Percentiles rank a stretch among this genome's conserved stretches.
Evolutionary conservation across 2,329 filamentous ascomycete species (phyloP).

Genomic region (Teratosphaeria epicoccoides): DNA sequence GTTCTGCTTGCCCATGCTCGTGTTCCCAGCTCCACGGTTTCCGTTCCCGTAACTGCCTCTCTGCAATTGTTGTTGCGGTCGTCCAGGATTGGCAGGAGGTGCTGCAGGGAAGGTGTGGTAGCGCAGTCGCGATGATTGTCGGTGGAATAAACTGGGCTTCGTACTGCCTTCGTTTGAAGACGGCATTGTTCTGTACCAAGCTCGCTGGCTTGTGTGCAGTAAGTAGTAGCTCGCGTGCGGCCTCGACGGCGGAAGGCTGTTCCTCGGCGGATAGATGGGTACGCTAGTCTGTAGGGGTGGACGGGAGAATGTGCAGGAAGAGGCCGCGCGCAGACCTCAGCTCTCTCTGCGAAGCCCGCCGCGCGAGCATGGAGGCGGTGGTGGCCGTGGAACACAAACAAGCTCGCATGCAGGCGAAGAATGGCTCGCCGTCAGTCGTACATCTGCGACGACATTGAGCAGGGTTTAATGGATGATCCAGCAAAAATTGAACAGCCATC

Average conservation of each 20-base stretch:
- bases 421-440: too few relatives aligned
- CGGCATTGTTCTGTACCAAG: not conserved
- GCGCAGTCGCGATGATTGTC: constrained; percentile 48
- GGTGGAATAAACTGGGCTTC: constrained; percentile 24
- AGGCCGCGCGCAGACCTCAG: not conserved
- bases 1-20: constrained; percentile 7
- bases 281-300: not conserved
- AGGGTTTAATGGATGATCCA: not conserved
- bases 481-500: not conserved
- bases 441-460: not conserved
- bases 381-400: too few relatives aligned
- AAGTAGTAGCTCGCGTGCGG: not conserved
- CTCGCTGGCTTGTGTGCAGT: not conserved
- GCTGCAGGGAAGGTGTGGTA: constrained; percentile 76
- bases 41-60: constrained; percentile 40
- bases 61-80: not conserved
- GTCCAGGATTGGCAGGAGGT: constrained; percentile 39
- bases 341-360: too few relatives aligned
- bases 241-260: not conserved
- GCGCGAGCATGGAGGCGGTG: too few relatives aligned
- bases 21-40: constrained; percentile 38
- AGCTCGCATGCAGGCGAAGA: too few relatives aligned
- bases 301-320: not conserved
- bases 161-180: not conserved
- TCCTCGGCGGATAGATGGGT: not conserved